phyloP scores from a whole-genome alignment of 1,284 basidiomycete species.

The Bjerkandera adusta region DNA sequence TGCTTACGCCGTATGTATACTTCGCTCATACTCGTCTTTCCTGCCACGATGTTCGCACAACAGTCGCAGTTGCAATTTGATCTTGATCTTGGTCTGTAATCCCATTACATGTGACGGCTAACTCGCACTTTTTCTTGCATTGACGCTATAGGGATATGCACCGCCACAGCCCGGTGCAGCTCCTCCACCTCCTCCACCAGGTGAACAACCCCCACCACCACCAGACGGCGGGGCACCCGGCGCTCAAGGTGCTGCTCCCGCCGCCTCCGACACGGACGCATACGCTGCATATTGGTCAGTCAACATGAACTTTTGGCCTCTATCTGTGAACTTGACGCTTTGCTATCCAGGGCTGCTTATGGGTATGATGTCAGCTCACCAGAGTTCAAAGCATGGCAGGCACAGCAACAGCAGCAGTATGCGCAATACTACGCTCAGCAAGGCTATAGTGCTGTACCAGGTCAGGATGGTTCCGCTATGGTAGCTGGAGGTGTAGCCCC shows the following conservation, averaged over 20 bases:
- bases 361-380: conserved; percentile 86
- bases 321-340: conserved; percentile 1
- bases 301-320: not conserved
- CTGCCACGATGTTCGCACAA: conserved; percentile 5
- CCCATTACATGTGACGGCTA: conserved; percentile 22
- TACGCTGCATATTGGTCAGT: conserved; percentile 71
- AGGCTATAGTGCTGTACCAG: conserved; percentile 25
- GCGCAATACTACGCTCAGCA: conserved; percentile 64
- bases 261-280: conserved; percentile 54
- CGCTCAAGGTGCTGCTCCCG: conserved; percentile 40
- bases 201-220: conserved; percentile 56
- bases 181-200: conserved; percentile 59
- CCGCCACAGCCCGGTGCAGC: conserved; percentile 59
- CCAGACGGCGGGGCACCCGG: conserved; percentile 44
- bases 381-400: conserved; percentile 79
- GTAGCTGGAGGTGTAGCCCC: conserved; percentile 27
- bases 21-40: conserved; percentile 21
- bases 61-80: conserved; percentile 19
- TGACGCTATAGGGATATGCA: conserved; percentile 49
- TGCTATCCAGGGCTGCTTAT: conserved; percentile 68
- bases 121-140: conserved; percentile 16
- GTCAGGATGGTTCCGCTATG: conserved; percentile 20
- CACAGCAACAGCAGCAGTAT: conserved; percentile 68
- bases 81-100: conserved; percentile 29
- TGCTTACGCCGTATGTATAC: conserved; percentile 53